These are phyloP conservation scores for Diaporthe sp. DNA, from an alignment of 2,329 filamentous ascomycete genomes.

Conservation along the genomic window DNA sequence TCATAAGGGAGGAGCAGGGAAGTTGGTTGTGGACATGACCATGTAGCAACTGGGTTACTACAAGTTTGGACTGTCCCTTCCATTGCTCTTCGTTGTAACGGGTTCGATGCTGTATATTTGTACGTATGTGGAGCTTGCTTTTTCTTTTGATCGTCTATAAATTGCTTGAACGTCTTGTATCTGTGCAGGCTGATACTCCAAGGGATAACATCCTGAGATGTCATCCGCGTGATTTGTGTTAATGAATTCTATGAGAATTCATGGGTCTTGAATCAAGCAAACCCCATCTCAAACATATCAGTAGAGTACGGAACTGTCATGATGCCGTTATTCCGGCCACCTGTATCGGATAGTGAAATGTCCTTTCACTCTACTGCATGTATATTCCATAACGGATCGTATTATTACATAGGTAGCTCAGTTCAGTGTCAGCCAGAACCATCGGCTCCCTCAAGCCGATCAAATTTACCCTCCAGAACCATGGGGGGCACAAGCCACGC, in stretches of 20 bases:
- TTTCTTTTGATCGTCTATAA: not conserved
- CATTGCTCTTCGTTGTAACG: not conserved
- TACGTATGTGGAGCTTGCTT: not conserved
- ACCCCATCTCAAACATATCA: not conserved
- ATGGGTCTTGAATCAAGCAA: too few species aligned
- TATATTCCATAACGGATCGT: too few species aligned
- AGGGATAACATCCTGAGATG: not conserved
- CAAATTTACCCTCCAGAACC: not conserved
- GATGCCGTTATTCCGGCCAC: not conserved
- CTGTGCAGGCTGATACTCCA: not conserved
- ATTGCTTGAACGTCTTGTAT: not conserved
- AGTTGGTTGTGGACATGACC: conserved; percentile 2
- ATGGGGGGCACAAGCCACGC: not conserved
- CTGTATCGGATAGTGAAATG: too few species aligned
- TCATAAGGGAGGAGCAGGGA: conserved; percentile 3
- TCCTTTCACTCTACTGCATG: too few species aligned
- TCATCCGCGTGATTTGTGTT: not conserved
- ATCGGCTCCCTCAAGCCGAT: not conserved
- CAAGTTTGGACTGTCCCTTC: not conserved
- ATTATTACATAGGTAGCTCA: too few species aligned
- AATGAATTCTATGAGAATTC: not conserved
- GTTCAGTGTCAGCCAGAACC: not conserved
- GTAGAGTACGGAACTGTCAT: not conserved
- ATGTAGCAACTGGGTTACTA: not conserved
- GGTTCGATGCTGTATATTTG: too few species aligned